Evolutionary conservation across 2,329 filamentous ascomycete species (phyloP).

Genomic region (Tolypocladium nubicola): DNA sequence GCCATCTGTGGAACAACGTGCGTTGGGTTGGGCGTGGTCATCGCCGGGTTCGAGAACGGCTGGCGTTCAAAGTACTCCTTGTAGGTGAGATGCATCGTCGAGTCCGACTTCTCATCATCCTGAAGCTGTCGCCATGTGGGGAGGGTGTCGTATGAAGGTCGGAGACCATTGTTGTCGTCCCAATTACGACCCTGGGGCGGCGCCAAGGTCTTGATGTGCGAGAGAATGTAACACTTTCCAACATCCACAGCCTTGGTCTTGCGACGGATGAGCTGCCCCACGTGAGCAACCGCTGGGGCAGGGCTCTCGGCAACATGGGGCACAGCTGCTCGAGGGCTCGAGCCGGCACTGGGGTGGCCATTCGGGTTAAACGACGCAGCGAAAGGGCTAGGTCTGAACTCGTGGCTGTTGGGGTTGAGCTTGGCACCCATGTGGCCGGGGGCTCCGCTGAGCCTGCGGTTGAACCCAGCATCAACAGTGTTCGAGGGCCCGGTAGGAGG

Average conservation of each 20-base stretch:
- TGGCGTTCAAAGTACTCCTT: slow-evolving; percentile 68
- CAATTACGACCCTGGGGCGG: slow-evolving; percentile 50
- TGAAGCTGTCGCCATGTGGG: slow-evolving; percentile 72
- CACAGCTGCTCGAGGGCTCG: slow-evolving; percentile 58
- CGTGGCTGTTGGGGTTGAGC: slow-evolving; percentile 56
- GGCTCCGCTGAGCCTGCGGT: slow-evolving; percentile 41
- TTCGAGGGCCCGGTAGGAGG: slow-evolving; percentile 66
- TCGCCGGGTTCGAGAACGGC: slow-evolving; percentile 42
- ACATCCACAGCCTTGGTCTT: slow-evolving; percentile 64
- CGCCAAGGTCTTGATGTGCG: slow-evolving; percentile 41
- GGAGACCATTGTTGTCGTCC: slow-evolving; percentile 70
- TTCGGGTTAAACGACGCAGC: slow-evolving; percentile 73
- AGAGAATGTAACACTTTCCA: slow-evolving; percentile 52
- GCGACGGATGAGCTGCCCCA: slow-evolving; percentile 50
- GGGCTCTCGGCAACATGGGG: slow-evolving; percentile 33
- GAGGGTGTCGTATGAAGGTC: slow-evolving; percentile 70
- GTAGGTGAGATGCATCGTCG: slow-evolving; percentile 57
- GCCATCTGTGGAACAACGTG: slow-evolving; percentile 63
- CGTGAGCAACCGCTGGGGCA: slow-evolving; percentile 7
- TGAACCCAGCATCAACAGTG: slow-evolving; percentile 38
- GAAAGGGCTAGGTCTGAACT: slow-evolving; percentile 79
- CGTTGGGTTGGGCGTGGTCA: slow-evolving; percentile 58
- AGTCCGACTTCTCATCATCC: slow-evolving; percentile 60
- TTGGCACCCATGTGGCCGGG: slow-evolving; percentile 42
- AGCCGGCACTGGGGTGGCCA: slow-evolving; percentile 51